Evolutionary conservation across 768 basidiomycete genomes (phyloP), one percentile per base, ranked within the genome.

Genomic region (Boletus barrowsii): DNA sequence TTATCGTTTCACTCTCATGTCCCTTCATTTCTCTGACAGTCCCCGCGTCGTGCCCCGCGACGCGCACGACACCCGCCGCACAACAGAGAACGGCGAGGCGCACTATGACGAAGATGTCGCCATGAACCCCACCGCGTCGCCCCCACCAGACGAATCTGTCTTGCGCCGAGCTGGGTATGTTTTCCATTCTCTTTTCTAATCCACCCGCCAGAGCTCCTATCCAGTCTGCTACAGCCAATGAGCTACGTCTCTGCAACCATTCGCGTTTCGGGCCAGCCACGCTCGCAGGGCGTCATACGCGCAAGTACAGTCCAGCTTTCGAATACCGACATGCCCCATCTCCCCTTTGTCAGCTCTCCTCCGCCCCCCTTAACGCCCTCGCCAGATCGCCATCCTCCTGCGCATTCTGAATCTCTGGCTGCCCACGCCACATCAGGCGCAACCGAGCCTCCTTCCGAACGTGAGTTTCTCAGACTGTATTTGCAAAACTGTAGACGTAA

Each of bases 221-320:
- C 15, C 33, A 87, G 85, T 29, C 72, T 86, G 56, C 75, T 87
- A 17, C 84, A 84, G 61, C 73, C 83, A 17, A 75, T 72, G 57
- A 80, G 78, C 57, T 82, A 76, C 63, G 55, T 69, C 62, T 65
- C 63, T 49, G 45, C 63, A 49, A 57, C 70, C 56, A 15, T 59
- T 49, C 64, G 60, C 48, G 51, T 37, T 44, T 51, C 58, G 0
- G 46, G 54, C 10, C 58, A 49, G 9, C 73, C 80, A 10, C 87
- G 83, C 60, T 82, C 83, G 1, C 83, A 83, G 57, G 79, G 79
- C 58, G 75, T 78, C 29, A 91, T 90, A 55, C 82, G 89, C 17
- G 74, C 81, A 33, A 77, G 73, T 57, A 90, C 88, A 0, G 77
- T 90, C 64, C 76, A 84, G 48, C 75, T 91, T 4, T 87, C 87